Evolutionary conservation across 345 rosid genomes (phyloP).

Genomic region (Leavenworthia alabamica): DNA sequence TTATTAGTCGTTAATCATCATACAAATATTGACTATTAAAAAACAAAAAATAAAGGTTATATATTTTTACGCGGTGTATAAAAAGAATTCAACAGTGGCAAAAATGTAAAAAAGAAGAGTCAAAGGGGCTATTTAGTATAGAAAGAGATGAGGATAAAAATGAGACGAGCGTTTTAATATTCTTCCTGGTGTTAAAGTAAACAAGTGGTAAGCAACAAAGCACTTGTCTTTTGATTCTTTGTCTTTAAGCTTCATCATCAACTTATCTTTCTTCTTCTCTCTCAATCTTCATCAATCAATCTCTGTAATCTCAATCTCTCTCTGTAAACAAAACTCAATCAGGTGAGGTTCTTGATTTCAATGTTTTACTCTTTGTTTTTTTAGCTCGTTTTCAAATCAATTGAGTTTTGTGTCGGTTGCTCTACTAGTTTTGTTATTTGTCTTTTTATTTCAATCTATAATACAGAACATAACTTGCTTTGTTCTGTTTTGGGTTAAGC

Average conservation of each 20-base stretch:
- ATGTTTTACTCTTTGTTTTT: conserved; percentile 1
- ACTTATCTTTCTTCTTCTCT: not conserved
- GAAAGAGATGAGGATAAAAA: conserved; percentile 27
- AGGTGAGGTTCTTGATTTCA: conserved; percentile 22
- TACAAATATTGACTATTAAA: not conserved
- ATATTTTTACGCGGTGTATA: conserved; percentile 20
- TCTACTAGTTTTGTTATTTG: not conserved
- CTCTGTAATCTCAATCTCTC: not conserved
- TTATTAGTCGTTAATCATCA: too few relatives aligned
- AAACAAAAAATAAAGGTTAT: not conserved
- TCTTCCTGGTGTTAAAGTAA: conserved; percentile 25
- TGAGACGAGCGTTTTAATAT: conserved; percentile 12
- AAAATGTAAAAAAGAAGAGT: conserved; percentile 5
- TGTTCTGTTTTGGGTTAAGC: not conserved
- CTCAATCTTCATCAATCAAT: not conserved
- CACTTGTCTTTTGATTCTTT: conserved; percentile 25
- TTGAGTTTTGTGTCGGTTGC: conserved; percentile 13
- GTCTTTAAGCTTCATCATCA: not conserved
- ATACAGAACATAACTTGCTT: not conserved
- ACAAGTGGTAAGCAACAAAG: conserved; percentile 30
- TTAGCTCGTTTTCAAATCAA: not conserved
- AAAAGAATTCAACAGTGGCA: conserved; percentile 26
- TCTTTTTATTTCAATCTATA: not conserved
- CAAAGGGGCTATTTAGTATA: conserved; percentile 18
- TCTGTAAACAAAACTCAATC: not conserved